Conservation (phyloP, 208 protist genomes). For the Porcisia deanei region DNA sequence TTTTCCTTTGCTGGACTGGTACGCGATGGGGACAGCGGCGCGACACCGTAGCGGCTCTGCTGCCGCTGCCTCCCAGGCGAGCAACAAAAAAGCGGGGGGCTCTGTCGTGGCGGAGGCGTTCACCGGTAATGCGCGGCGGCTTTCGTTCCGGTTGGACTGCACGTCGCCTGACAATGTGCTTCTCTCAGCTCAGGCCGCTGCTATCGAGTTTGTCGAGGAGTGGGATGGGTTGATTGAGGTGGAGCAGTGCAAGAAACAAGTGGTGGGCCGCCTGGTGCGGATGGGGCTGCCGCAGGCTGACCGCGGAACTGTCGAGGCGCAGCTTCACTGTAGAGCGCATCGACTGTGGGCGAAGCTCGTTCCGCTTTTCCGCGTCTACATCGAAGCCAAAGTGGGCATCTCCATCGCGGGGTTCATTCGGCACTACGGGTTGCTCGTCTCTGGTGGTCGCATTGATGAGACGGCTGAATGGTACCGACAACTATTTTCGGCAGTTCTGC, state of each 20-base stretch:
- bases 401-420: constrained; percentile 47
- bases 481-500: constrained; percentile 38
- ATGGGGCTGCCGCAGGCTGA: constrained; percentile 26
- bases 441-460: constrained; percentile 41
- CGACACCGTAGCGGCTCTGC: constrained; percentile 1
- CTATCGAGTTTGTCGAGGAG: constrained; percentile 44
- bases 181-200: constrained; percentile 35
- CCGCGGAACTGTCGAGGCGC: constrained; percentile 11
- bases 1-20: constrained; percentile 41
- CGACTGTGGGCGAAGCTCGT: constrained; percentile 32
- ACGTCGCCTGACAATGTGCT: constrained; percentile 51
- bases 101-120: not conserved
- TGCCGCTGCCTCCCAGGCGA: not conserved
- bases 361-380: constrained; percentile 42
- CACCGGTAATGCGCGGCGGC: constrained; percentile 19
- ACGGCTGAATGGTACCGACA: constrained; percentile 40
- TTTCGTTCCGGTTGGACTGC: constrained; percentile 36
- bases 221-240: constrained; percentile 34
- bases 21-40: constrained; percentile 19
- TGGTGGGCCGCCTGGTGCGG: constrained; percentile 33
- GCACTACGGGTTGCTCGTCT: constrained; percentile 41
- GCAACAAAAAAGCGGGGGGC: not conserved
- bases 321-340: constrained; percentile 12
- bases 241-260: constrained; percentile 30
- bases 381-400: constrained; percentile 50